Base-by-base conservation (phyloP, 2,329 filamentous ascomycete species). In the Graphilbum ipis-grandicollis region DNA sequence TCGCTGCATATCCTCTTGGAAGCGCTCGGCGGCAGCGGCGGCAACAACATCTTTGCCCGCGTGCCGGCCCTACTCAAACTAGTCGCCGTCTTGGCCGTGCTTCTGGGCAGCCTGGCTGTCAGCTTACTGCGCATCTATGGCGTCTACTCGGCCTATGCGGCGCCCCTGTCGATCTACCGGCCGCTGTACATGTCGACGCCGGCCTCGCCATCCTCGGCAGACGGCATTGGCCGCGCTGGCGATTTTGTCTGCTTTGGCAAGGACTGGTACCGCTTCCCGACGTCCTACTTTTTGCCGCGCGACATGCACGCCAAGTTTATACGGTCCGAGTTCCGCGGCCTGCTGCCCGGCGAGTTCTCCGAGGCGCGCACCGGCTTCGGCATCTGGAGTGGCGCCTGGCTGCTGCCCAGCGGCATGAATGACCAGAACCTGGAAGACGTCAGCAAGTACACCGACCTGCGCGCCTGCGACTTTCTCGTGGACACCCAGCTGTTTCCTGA, bases 231-330 rank as follows among this genome's bases (percentile, higher is more conserved):
- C 2, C 56, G 59, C 0, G 53, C 60, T 2, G 80, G 76, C 14
- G 78, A 83, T 43, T 75, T 66, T 15, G 72, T 98, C 3, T 98
- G 90, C 54, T 71, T 93, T 29, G 85, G 83, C 21, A 98, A 96
- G 53, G 90, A 98, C 53, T 98, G 90, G 90, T 94, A 98, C 55
- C 81, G 90, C 26, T 96, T 94, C 52, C 88, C 90, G 2, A 88
- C 81, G 1, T 92, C 86, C 0, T 96, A 85, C 60, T 85, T 90
- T 52, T 64, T 98, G 3, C 88, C 90, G 0, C 63, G 75, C n/a
- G 70, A 73, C 35, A 81, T 90, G 62, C 77, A 72, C 44, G 79
- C 82, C 47, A 93, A 90, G 47, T 98, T 94, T 50, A 63, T 98
- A 47, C 82, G 79, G 45, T 93, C 83, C 47, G 84, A 90, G 45